A percentile compares a stretch with the other conserved stretches of the same genome.
These are phyloP conservation scores for maize (Zea mays) DNA, from an alignment of 176 grass and related monocot species.

Conservation along the genomic window DNA sequence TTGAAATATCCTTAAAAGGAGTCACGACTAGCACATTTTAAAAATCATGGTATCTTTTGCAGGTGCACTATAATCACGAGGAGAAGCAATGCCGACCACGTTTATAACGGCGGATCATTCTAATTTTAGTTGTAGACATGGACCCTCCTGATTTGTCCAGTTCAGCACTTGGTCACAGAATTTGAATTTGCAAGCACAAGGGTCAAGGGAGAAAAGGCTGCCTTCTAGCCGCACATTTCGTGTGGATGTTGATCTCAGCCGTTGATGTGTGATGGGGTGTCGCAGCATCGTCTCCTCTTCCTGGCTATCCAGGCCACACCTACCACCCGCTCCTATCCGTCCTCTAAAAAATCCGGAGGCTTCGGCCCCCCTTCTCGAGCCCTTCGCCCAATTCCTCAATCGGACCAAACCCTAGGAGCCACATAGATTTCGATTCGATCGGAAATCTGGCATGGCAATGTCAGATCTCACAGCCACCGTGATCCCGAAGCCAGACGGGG, in stretches of 20 bases:
- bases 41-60: neutral
- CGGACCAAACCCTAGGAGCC: constrained; percentile 41
- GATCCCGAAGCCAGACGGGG: constrained; percentile 42
- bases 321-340: neutral
- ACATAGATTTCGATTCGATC: neutral
- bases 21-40: neutral
- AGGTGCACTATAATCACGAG: neutral
- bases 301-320: constrained; percentile 23
- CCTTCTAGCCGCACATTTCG: neutral
- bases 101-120: neutral
- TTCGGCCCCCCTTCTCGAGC: neutral
- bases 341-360: constrained; percentile 41
- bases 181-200: neutral
- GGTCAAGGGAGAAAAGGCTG: neutral
- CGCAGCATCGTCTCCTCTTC: constrained; percentile 6
- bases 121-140: neutral
- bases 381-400: constrained; percentile 33
- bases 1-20: neutral
- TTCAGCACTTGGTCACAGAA: too few relatives aligned
- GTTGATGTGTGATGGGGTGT: constrained; percentile 36
- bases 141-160: neutral
- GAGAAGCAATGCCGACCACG: neutral
- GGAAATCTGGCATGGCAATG: constrained; percentile 30
- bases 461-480: constrained; percentile 26
- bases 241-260: neutral